Evolutionary conservation across 805 yeast genomes (phyloP).

Genomic region (Huiozyma sinensis): DNA sequence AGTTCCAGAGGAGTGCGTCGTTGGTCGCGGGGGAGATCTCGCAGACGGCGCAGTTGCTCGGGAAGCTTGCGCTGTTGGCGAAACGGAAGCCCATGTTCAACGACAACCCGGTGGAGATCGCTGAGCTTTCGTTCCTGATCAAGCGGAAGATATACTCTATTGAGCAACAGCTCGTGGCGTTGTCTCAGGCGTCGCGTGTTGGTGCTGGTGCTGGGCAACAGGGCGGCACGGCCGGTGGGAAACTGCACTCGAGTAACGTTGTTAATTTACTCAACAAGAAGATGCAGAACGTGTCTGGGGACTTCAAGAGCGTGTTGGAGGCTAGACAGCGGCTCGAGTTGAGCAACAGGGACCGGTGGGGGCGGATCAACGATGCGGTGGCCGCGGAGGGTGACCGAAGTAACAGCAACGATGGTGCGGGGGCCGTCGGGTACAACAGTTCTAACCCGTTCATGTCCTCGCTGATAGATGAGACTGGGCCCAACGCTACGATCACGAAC

Average conservation of each 20-base stretch:
- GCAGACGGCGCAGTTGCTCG: constrained; percentile 68
- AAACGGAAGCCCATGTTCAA: constrained; percentile 70
- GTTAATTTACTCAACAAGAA: constrained; percentile 78
- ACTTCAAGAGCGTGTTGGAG: constrained; percentile 82
- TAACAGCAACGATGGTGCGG: constrained; percentile 2
- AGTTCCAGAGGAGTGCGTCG: constrained; percentile 64
- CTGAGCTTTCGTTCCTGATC: constrained; percentile 76
- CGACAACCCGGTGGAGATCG: constrained; percentile 43
- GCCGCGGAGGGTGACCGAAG: background rate
- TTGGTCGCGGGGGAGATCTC: constrained; percentile 82
- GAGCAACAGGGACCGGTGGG: constrained; percentile 70
- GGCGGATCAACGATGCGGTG: constrained; percentile 46
- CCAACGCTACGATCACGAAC: constrained; percentile 3
- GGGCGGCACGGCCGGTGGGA: background rate
- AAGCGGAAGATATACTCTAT: constrained; percentile 38
- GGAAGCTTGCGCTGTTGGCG: constrained; percentile 73
- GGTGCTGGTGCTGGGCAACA: constrained; percentile 47
- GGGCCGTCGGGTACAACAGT: constrained; percentile 19
- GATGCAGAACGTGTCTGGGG: constrained; percentile 85
- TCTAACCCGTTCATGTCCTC: constrained; percentile 33
- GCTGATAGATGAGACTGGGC: constrained; percentile 20
- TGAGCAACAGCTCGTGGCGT: constrained; percentile 75
- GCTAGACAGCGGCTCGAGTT: constrained; percentile 76
- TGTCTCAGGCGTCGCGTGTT: constrained; percentile 44
- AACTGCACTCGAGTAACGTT: constrained; percentile 68